A percentile compares a stretch with the other conserved stretches of the same genome.
phyloP scores from a whole-genome alignment of 805 yeast genomes.

The Grigorovia yakushimaensis region DNA sequence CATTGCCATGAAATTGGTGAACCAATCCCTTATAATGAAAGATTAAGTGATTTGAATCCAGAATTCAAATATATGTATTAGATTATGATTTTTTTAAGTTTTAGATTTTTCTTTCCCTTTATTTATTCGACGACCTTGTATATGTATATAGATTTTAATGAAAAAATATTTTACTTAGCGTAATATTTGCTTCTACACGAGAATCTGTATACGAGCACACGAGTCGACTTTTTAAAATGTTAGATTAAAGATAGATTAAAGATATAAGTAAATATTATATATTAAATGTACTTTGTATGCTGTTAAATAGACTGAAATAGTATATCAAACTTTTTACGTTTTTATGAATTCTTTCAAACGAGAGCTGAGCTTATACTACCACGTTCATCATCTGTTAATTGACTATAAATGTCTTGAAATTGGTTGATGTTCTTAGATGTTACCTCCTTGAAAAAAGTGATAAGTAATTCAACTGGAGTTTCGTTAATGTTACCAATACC shows the following conservation, averaged over 20 bases:
- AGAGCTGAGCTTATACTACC: neutral
- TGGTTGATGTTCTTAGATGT: constrained; percentile 38
- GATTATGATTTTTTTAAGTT: too few relatives aligned
- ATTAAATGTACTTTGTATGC: neutral
- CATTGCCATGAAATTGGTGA: constrained; percentile 26
- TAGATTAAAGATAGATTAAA: too few relatives aligned
- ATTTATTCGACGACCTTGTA: too few relatives aligned
- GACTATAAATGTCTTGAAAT: constrained; percentile 44
- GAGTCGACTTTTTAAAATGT: too few relatives aligned
- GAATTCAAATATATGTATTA: constrained; percentile 38
- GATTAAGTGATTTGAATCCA: constrained; percentile 33
- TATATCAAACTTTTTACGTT: neutral
- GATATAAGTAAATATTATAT: too few relatives aligned
- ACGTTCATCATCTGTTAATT: constrained; percentile 40
- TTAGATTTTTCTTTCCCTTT: too few relatives aligned
- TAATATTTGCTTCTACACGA: too few relatives aligned
- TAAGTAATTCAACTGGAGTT: constrained; percentile 31
- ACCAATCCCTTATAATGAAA: constrained; percentile 29
- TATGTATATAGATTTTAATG: too few relatives aligned
- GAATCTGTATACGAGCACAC: too few relatives aligned
- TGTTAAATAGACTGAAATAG: neutral
- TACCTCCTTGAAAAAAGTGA: constrained; percentile 48
- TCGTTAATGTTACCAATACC: constrained; percentile 11
- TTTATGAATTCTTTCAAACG: constrained; percentile 10
- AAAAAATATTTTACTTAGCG: too few relatives aligned